Base-by-base conservation (phyloP, 345 rosid species). In the Murraya paniculata region DNA sequence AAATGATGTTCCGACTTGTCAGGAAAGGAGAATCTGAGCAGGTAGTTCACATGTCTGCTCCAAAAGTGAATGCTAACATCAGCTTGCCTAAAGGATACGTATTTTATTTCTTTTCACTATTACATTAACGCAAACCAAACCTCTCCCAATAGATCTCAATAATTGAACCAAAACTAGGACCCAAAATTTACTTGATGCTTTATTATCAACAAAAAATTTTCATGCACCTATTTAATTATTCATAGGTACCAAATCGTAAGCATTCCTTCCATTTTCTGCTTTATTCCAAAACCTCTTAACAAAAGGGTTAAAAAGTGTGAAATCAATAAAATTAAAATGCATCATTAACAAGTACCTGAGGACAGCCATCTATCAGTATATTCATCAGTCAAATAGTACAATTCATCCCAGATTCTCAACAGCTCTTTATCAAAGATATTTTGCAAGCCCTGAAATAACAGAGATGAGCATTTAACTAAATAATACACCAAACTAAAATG, bases 321-420 rank as follows among this genome's bases (percentile, higher is more conserved):
- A 68, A 73, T 39, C 53, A 45, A 36, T 36, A 36, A 36, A 45
- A 7, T 45, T 36, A 9, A 28, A 73, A 60, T 16, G 16, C 56
- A 45, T 38, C 10, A 22, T 19, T 10, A 45, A 62, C 56, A 48
- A 62, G 6, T 84, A 91, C 98, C 98, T 1, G 98, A 91, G 36
- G 98, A 92, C 33, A 92, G 89, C 98, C 97, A 94, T 76, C 76
- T 80, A 65, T 91, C 97, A 28, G 98, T 94, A 78, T 84, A 94
- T 69, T 77, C 91, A 82, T 94, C 98, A 27, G 97, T 94, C 79
- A 81, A 74, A n/a, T 87, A 78, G 70, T 92, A 94, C 83, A 94
- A 85, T 58, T 90, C 88, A 75, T 94, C 87, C 85, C 88, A 88
- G 22, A 61, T 39, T 67, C 79, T 88, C 79, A 82, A 83, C 58